These are phyloP conservation scores for Aulographum hederae DNA, from an alignment of 2,329 filamentous ascomycete species.

Conservation along the genomic window DNA sequence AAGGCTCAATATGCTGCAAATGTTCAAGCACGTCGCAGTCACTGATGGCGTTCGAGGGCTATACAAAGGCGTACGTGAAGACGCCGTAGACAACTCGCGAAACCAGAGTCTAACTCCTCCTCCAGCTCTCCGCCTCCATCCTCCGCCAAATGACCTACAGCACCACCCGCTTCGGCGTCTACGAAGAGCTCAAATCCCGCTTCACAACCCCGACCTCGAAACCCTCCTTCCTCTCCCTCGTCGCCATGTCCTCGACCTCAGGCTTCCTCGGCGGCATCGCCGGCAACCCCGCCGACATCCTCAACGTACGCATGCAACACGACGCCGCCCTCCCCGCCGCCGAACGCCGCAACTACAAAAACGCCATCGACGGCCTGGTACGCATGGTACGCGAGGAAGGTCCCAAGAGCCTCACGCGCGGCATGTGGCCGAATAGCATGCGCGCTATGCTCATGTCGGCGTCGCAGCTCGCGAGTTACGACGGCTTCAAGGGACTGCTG, in stretches of 20 bases:
- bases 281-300: slow-evolving; percentile 86
- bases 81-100: background rate
- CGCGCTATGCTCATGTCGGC: slow-evolving; percentile 80
- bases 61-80: slow-evolving; percentile 53
- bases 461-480: slow-evolving; percentile 68
- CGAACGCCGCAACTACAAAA: slow-evolving; percentile 70
- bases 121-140: slow-evolving; percentile 66
- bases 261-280: slow-evolving; percentile 78
- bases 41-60: slow-evolving; percentile 61
- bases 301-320: slow-evolving; percentile 98
- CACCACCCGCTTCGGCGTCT: slow-evolving; percentile 89
- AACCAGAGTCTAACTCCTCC: background rate
- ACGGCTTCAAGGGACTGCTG: slow-evolving; percentile 58
- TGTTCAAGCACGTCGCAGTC: slow-evolving; percentile 64
- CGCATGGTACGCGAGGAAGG: slow-evolving; percentile 84
- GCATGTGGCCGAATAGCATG: slow-evolving; percentile 65
- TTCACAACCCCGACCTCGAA: slow-evolving; percentile 31
- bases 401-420: slow-evolving; percentile 56
- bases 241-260: slow-evolving; percentile 65
- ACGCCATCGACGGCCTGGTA: slow-evolving; percentile 71
- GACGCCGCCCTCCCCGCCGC: slow-evolving; percentile 57
- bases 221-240: slow-evolving; percentile 57
- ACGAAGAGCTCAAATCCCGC: slow-evolving; percentile 74
- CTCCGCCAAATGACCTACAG: slow-evolving; percentile 87
- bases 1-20: slow-evolving; percentile 61